A percentile compares a stretch with the other conserved stretches of the same genome.
These are phyloP conservation scores for Thermoascus crustaceus DNA, from an alignment of 2,329 filamentous ascomycete species.

Conservation along the genomic window DNA sequence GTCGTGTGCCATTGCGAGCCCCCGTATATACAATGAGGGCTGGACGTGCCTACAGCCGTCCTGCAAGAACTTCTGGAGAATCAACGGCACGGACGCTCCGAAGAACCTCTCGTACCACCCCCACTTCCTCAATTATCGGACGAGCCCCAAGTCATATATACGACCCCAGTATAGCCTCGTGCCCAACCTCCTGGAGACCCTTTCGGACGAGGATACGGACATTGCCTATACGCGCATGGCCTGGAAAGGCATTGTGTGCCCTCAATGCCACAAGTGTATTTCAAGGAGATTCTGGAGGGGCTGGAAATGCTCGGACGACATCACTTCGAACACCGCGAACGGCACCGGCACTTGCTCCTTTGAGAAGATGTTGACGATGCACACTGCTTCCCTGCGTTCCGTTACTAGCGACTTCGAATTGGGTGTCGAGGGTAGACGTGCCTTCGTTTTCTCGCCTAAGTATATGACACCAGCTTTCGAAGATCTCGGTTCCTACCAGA, in stretches of 20 bases:
- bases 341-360: conserved; percentile 45
- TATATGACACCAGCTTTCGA: conserved; percentile 23
- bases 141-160: conserved; percentile 32
- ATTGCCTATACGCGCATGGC: conserved; percentile 44
- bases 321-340: background rate
- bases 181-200: conserved; percentile 31
- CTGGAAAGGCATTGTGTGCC: conserved; percentile 60
- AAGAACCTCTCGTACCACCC: conserved; percentile 43
- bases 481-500: conserved; percentile 23
- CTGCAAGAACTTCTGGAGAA: conserved; percentile 51
- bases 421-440: conserved; percentile 19
- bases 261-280: conserved; percentile 53
- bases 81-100: conserved; percentile 26
- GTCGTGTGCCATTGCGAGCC: conserved; percentile 31
- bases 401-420: conserved; percentile 25
- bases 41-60: conserved; percentile 52
- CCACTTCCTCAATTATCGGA: conserved; percentile 50
- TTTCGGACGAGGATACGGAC: conserved; percentile 27
- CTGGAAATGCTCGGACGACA: conserved; percentile 47
- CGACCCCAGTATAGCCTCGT: conserved; percentile 31
- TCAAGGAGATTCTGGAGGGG: conserved; percentile 52
- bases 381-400: conserved; percentile 22
- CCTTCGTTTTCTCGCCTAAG: conserved; percentile 18
- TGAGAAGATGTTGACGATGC: conserved; percentile 21
- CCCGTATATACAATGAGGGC: conserved; percentile 34